Base-by-base conservation (phyloP, 2,329 filamentous ascomycete genomes). In the Herpotrichia juniperi region DNA sequence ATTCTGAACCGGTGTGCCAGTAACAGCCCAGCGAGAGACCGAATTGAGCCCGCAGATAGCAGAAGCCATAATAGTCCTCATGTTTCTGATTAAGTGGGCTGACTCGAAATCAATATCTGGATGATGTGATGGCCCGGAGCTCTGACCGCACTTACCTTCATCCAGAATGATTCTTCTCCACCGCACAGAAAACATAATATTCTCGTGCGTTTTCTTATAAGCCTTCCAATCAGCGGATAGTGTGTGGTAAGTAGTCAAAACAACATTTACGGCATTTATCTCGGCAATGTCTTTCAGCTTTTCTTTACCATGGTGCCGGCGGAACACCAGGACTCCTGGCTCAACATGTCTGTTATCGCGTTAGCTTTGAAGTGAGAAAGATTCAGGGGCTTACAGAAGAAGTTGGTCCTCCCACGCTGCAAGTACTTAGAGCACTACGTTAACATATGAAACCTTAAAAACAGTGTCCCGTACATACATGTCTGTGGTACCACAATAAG, bases 1-100 rank as follows among this genome's bases (percentile, higher is more conserved):
- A 42, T 82, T 83, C 39, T 82, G 79, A 1, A 83, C 76, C 0
- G 80, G 79, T 0, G 80, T 82, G 0, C 79, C 79, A 0, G 78
- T 81, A 0, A 82, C 72, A 1, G 74, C 76, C 80, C 79, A 82
- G 5, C 79, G 71, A 2, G 63, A 65, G 0, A 46, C 53, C 0
- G 74, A 65, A 0, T 74, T 53, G 0, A 83, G 46, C 21, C 49
- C 19, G 31, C 34, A 45, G 4, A 61, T 45, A 9, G 53, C 55
- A 10, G 45, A 48, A 32, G 52, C 65, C 57, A 74, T 77, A 14
- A 53, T 43, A 0, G 74, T 72, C 3, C 63, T 57, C 1, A 57
- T 53, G 31, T 76, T 76, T 2, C 76, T 69, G 28, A 80, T 76
- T 3, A 71, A 58, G 49, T 80, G 78, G 3, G 76, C 78, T 78